These are phyloP conservation scores for Physcomitrium patens DNA, from an alignment of 225 moss, liverwort and hornwort species.

Conservation along the genomic window DNA sequence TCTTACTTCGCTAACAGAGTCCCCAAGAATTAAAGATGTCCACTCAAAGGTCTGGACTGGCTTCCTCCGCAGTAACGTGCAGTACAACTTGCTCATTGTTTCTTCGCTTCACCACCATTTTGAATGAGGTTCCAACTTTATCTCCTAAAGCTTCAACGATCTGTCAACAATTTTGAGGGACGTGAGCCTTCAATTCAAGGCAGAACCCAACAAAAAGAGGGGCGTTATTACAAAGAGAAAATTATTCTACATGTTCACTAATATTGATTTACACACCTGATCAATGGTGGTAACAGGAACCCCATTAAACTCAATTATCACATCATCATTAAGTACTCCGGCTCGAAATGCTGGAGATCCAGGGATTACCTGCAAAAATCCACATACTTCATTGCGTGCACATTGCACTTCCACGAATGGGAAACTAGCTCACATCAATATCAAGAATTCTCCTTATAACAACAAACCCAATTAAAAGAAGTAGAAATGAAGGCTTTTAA, in stretches of 20 bases:
- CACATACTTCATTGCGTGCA: neutral
- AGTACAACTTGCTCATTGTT: conserved; percentile 53
- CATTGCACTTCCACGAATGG: neutral
- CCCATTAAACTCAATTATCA: conserved; percentile 77
- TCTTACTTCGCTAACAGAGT: neutral
- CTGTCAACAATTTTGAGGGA: conserved; percentile 27
- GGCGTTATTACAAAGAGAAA: too few species aligned
- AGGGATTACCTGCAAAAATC: conserved; percentile 72
- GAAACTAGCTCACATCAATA: neutral
- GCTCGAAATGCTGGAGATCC: conserved; percentile 88
- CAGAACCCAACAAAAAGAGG: neutral
- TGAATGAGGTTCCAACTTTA: conserved; percentile 76
- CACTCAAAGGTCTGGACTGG: conserved; percentile 58
- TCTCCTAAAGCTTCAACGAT: conserved; percentile 84
- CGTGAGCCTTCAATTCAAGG: neutral
- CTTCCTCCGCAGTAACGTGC: conserved; percentile 73
- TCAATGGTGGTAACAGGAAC: conserved; percentile 58
- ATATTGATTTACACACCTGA: conserved; percentile 47
- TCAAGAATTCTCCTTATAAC: neutral
- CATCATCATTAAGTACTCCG: conserved; percentile 77
- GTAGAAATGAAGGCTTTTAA: neutral
- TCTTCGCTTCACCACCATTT: conserved; percentile 64
- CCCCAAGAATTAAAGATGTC: neutral
- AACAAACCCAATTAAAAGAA: neutral
- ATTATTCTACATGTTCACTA: too few species aligned